These are phyloP conservation scores for Suillus clintonianus DNA, from an alignment of 768 basidiomycete genomes.

Conservation along the genomic window DNA sequence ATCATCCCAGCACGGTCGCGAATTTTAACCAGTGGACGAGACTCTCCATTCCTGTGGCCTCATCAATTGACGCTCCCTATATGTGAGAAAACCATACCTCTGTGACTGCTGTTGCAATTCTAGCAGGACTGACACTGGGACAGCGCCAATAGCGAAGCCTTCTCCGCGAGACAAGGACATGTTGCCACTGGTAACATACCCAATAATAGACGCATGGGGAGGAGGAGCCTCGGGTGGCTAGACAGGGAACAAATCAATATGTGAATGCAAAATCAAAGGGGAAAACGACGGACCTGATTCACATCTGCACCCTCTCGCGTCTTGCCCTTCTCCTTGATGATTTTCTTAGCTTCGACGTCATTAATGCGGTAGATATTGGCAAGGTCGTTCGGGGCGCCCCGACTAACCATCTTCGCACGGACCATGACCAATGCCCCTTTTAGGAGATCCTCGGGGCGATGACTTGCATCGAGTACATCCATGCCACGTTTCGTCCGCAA, in stretches of 20 bases:
- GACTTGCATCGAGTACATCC: slow-evolving; percentile 32
- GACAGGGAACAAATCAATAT: slow-evolving; percentile 5
- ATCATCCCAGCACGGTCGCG: slow-evolving; percentile 58
- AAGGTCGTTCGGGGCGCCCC: slow-evolving; percentile 76
- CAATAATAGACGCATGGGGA: slow-evolving; percentile 55
- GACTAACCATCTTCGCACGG: slow-evolving; percentile 55
- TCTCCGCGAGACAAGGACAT: slow-evolving; percentile 78
- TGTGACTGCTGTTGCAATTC: slow-evolving; percentile 53
- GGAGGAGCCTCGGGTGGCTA: slow-evolving; percentile 51
- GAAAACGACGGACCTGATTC: slow-evolving; percentile 29
- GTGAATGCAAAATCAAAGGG: background rate
- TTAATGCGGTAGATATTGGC: slow-evolving; percentile 69
- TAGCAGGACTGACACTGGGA: slow-evolving; percentile 57
- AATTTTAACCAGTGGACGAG: slow-evolving; percentile 57
- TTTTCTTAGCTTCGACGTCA: slow-evolving; percentile 52
- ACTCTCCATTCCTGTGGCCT: slow-evolving; percentile 22
- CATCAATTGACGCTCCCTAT: background rate
- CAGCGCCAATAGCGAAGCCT: slow-evolving; percentile 76
- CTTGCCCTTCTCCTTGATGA: slow-evolving; percentile 40
- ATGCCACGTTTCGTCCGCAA: slow-evolving; percentile 58
- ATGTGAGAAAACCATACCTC: slow-evolving; percentile 28
- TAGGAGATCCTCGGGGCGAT: slow-evolving; percentile 48
- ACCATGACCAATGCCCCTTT: slow-evolving; percentile 70
- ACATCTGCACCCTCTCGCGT: slow-evolving; percentile 19
- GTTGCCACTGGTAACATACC: slow-evolving; percentile 83